Conservation (phyloP, 2,329 filamentous ascomycete species). For the Zasmidium cellare region DNA sequence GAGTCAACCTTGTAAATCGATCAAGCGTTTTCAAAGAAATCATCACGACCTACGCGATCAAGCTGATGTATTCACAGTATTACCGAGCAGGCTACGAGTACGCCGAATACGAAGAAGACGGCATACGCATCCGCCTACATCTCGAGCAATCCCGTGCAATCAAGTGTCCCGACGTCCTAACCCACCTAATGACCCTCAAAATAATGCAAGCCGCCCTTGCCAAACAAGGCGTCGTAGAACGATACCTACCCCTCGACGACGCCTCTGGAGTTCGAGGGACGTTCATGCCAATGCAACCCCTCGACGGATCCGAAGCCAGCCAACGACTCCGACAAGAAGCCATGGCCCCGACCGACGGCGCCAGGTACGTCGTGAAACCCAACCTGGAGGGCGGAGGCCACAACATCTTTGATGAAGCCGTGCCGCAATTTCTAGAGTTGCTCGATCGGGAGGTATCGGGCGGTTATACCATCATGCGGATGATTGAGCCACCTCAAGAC, state of each 20-base stretch:
- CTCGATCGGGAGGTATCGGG: slow-evolving; percentile 32
- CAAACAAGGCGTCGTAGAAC: slow-evolving; percentile 33
- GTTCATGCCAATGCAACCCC: slow-evolving; percentile 39
- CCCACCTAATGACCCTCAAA: slow-evolving; percentile 46
- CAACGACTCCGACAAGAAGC: slow-evolving; percentile 29
- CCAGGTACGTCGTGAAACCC: slow-evolving; percentile 44
- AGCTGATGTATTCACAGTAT: slow-evolving; percentile 27
- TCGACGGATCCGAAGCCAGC: slow-evolving; percentile 37
- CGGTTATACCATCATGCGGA: slow-evolving; percentile 43
- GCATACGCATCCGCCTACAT: slow-evolving; percentile 33
- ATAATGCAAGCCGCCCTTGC: slow-evolving; percentile 45
- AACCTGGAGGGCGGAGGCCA: slow-evolving; percentile 47
- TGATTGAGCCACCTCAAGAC: slow-evolving; percentile 39
- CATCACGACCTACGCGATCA: too few relatives aligned
- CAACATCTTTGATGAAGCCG: slow-evolving; percentile 43
- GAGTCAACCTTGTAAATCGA: too few relatives aligned
- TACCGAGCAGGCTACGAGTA: slow-evolving; percentile 46
- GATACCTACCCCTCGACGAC: slow-evolving; percentile 32
- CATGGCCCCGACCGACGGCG: slow-evolving; percentile 22
- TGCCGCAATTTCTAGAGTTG: slow-evolving; percentile 36
- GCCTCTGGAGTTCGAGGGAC: slow-evolving; percentile 34
- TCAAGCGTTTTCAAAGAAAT: too few relatives aligned
- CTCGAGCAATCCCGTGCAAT: slow-evolving; percentile 44
- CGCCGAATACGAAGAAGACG: slow-evolving; percentile 38
- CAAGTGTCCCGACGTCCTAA: slow-evolving; percentile 46